Evolutionary conservation across 192 early-diverging fungal genomes (phyloP).

Genomic region (Backusella sp.): DNA sequence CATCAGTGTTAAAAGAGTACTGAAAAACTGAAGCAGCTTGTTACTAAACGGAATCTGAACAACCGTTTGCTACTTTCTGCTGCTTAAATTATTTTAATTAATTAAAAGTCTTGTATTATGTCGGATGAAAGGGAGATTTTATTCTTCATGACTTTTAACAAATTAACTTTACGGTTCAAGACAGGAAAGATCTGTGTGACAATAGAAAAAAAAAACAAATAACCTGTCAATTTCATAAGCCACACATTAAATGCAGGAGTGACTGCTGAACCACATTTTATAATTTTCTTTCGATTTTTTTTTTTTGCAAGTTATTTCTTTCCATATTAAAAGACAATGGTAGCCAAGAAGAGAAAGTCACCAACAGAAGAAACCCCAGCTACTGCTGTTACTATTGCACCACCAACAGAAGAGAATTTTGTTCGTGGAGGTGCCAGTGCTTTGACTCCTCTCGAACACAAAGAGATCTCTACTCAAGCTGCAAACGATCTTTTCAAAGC

Average conservation of each 20-base stretch:
- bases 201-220: background rate
- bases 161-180: background rate
- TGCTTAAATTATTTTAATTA: too few species aligned
- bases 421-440: constrained; percentile 82
- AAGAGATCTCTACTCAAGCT: constrained; percentile 74
- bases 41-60: too few species aligned
- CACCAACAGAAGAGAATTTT: constrained; percentile 64
- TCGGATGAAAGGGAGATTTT: too few species aligned
- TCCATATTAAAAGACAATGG: constrained; percentile 13
- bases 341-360: constrained; percentile 20
- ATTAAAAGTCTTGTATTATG: too few species aligned
- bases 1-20: too few species aligned
- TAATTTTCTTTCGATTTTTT: constrained; percentile 3
- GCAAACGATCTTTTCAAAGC: constrained; percentile 66
- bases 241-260: background rate
- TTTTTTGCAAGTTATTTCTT: constrained; percentile 13
- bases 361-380: constrained; percentile 11
- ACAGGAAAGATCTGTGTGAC: background rate
- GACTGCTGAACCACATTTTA: background rate
- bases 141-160: background rate
- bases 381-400: constrained; percentile 24
- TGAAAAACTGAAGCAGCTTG: too few species aligned
- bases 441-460: constrained; percentile 80
- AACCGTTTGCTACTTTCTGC: too few species aligned
- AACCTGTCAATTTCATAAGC: background rate